Evolutionary conservation across 2,329 filamentous ascomycete genomes (phyloP).

Genomic region (Didymella pinodella): DNA sequence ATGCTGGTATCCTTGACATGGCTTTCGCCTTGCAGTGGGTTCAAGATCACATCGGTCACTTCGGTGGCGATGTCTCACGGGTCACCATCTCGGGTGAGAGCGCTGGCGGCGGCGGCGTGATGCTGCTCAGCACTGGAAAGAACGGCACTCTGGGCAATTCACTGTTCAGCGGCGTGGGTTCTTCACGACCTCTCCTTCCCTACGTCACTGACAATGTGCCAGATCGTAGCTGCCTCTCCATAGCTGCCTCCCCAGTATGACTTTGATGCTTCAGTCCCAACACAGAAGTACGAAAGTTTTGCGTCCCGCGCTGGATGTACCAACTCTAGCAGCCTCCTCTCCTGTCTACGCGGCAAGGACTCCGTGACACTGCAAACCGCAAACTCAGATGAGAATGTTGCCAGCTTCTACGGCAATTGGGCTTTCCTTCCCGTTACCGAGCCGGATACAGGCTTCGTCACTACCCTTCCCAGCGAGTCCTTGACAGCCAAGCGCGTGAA

Average conservation of each 20-base stretch:
- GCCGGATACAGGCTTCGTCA: constrained; percentile 49
- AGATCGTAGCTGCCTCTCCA: constrained; percentile 53
- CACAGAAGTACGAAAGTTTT: constrained; percentile 56
- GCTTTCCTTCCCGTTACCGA: constrained; percentile 54
- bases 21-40: constrained; percentile 61
- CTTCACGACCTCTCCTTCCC: too few relatives aligned
- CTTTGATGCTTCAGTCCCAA: constrained; percentile 56
- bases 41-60: constrained; percentile 53
- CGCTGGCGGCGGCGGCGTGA: constrained; percentile 51
- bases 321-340: constrained; percentile 45
- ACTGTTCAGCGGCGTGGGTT: constrained; percentile 46
- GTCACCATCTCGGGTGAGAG: constrained; percentile 50
- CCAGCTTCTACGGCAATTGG: constrained; percentile 51
- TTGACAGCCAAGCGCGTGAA: constrained; percentile 49
- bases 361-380: constrained; percentile 49
- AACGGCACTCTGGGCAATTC: constrained; percentile 39
- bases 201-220: neutral
- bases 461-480: constrained; percentile 48
- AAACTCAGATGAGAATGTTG: constrained; percentile 45
- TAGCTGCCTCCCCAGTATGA: constrained; percentile 64
- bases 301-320: constrained; percentile 42
- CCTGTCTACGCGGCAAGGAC: constrained; percentile 51
- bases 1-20: constrained; percentile 57
- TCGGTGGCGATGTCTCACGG: constrained; percentile 31
- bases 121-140: constrained; percentile 48